Evolutionary conservation across 1,284 basidiomycete species (phyloP).

Genomic region (Limonomyces culmigenus): DNA sequence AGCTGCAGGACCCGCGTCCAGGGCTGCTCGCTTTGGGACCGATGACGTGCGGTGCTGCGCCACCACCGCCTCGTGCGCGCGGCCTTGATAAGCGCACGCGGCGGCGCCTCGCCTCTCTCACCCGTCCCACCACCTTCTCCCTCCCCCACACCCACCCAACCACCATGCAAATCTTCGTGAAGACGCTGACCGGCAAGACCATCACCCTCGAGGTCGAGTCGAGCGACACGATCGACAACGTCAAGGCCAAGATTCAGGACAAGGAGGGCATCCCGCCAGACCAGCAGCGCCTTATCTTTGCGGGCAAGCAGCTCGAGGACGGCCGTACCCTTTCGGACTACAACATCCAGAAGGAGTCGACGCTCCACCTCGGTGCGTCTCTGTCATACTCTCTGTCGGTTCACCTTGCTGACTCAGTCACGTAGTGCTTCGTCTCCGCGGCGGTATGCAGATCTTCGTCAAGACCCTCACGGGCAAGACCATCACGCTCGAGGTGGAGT

Average conservation of each 20-base stretch:
- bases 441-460: slow-evolving; percentile 83
- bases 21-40: too few species aligned
- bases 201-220: slow-evolving; percentile 82
- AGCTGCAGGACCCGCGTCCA: too few species aligned
- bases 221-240: slow-evolving; percentile 72
- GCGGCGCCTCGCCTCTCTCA: too few species aligned
- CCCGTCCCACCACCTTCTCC: too few species aligned
- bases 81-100: too few species aligned
- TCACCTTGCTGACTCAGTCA: not conserved
- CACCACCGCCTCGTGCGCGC: too few species aligned
- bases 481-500: slow-evolving; percentile 88
- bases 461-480: slow-evolving; percentile 89
- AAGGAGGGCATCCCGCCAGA: slow-evolving; percentile 71
- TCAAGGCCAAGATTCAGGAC: slow-evolving; percentile 66
- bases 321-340: slow-evolving; percentile 58
- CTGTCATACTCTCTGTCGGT: not conserved
- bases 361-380: slow-evolving; percentile 11
- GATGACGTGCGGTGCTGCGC: too few species aligned
- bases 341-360: slow-evolving; percentile 56
- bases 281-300: slow-evolving; percentile 68
- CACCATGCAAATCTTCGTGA: slow-evolving; percentile 74
- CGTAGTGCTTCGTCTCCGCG: slow-evolving; percentile 65
- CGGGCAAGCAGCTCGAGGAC: slow-evolving; percentile 62
- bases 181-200: slow-evolving; percentile 78
- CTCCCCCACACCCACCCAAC: too few species aligned